Conservation (phyloP, 257 asterid genomes). For the Przewalskia tangutica region DNA sequence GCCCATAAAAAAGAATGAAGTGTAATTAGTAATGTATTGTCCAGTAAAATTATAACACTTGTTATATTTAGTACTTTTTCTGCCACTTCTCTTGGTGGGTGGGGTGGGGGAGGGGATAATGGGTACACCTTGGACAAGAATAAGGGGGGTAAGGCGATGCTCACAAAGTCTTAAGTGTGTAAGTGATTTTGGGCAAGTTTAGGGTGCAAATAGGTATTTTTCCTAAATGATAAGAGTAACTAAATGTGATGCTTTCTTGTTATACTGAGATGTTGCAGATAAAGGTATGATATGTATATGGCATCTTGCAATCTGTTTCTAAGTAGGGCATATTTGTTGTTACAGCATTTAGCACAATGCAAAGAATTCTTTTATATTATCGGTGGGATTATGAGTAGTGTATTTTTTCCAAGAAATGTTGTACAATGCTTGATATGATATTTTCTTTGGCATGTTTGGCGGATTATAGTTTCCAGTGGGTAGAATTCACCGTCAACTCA, state of each 20-base stretch:
- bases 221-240: neutral
- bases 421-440: neutral
- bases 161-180: neutral
- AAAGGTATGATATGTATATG: neutral
- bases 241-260: neutral
- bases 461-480: conserved; percentile 79
- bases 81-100: too few relatives aligned
- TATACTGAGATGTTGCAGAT: neutral
- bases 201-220: neutral
- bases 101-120: neutral
- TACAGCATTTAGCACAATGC: neutral
- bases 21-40: too few relatives aligned
- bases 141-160: neutral
- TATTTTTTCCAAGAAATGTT: too few relatives aligned
- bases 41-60: too few relatives aligned
- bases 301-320: neutral
- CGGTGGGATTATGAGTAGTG: neutral
- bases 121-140: neutral
- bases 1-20: too few relatives aligned
- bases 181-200: too few relatives aligned
- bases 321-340: neutral
- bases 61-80: too few relatives aligned
- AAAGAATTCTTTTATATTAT: neutral
- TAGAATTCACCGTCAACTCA: conserved; percentile 87
- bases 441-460: neutral